Evolutionary conservation across 1,284 basidiomycete genomes (phyloP), one percentile per base, ranked within the genome.

Genomic region (Cryptococcus sp.): DNA sequence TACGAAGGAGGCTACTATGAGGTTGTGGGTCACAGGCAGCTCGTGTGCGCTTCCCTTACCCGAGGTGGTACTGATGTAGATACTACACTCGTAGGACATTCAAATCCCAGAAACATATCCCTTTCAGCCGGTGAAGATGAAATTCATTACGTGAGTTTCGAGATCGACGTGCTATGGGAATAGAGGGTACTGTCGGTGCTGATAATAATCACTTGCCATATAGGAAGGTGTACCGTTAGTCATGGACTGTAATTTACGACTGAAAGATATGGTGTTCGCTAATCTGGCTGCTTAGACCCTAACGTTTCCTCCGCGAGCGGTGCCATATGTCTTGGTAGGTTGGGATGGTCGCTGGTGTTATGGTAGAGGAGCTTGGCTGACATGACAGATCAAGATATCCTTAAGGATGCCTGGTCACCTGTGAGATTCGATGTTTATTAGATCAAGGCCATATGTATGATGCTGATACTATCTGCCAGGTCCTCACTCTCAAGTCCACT

Each of bases 121-220:
- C 4, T 98, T 98, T 76, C 89, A 94, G 76, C 93, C 95, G 0
- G 88, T 96, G 61, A 97, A 98, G 82, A 98, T 98, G 93, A 93
- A 93, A 76, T 96, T 96, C 76, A 85, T 91, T 67, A 95, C 90
- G 59, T 81, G 49, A 60, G 79, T 77, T n/a, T 20, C 11, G 13
- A 7, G 23, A 20, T 12, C 24, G n/a, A 40, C 18, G 23, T 24
- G 47, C 33, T 47, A 15, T 4, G 36, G 28, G 4, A 33, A 33
- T 33, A 9, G 28, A 9, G 28, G 28, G 9, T 9, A 33, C n/a
- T 36, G 18, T 53, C 53, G 45, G 24, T 16, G 45, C 37, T 53
- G 52, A 42, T 49, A 38, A 58, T 53, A 52, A 57, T 55, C 61
- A 56, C 43, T 46, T 48, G 7, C 24, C 28, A 16, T 42, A 20